A percentile compares a stretch with the other conserved stretches of the same genome.
Evolutionary conservation across 116 monocot species (phyloP).

Genomic region (Iris pallida): DNA sequence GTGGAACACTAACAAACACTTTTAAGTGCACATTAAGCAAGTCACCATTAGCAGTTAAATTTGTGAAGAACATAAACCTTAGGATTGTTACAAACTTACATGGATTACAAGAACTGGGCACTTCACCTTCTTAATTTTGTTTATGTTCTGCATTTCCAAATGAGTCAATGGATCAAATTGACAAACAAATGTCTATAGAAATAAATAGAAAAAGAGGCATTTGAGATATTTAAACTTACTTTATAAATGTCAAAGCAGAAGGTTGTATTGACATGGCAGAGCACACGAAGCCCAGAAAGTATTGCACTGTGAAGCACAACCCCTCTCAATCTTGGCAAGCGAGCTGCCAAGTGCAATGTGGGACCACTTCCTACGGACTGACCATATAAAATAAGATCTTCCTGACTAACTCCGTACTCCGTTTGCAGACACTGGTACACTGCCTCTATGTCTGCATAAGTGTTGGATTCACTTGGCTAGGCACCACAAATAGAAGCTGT

Average conservation of each 20-base stretch:
- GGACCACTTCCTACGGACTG: slow-evolving; percentile 71
- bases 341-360: slow-evolving; percentile 56
- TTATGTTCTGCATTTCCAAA: slow-evolving; percentile 48
- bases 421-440: slow-evolving; percentile 58
- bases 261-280: slow-evolving; percentile 58
- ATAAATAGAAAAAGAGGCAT: neutral
- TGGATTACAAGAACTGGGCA: slow-evolving; percentile 78
- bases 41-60: too few relatives aligned
- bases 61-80: too few relatives aligned
- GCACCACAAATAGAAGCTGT: slow-evolving; percentile 2
- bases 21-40: too few relatives aligned
- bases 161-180: slow-evolving; percentile 6
- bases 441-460: slow-evolving; percentile 67
- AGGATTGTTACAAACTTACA: slow-evolving; percentile 30
- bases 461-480: slow-evolving; percentile 60
- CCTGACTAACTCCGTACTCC: slow-evolving; percentile 70
- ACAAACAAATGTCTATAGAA: neutral
- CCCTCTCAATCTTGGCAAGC: slow-evolving; percentile 50
- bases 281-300: slow-evolving; percentile 54
- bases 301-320: slow-evolving; percentile 67
- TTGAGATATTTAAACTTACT: slow-evolving; percentile 21
- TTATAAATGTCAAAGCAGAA: slow-evolving; percentile 71
- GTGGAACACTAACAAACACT: neutral
- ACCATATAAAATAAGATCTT: slow-evolving; percentile 59
- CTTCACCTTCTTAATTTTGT: slow-evolving; percentile 77